These are phyloP conservation scores for Asterochloris erici DNA, from an alignment of 139 green algal genomes.

Conservation along the genomic window DNA sequence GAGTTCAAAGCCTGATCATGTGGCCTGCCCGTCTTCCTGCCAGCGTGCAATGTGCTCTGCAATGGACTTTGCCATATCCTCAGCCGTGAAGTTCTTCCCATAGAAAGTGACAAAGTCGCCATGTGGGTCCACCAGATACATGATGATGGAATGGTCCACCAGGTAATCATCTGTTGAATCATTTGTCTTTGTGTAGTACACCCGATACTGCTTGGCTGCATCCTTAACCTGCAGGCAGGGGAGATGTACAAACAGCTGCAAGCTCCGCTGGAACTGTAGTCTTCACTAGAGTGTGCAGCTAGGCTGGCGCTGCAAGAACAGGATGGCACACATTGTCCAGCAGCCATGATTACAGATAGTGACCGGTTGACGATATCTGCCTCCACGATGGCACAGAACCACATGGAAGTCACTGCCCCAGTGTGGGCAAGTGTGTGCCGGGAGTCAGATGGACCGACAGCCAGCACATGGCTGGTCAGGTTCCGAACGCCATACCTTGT, in stretches of 20 bases:
- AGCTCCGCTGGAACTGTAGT: too few species aligned
- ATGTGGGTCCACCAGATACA: constrained; percentile 86
- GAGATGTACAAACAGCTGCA: too few species aligned
- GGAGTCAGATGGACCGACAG: neutral
- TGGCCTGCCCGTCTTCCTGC: constrained; percentile 1
- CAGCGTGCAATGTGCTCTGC: neutral
- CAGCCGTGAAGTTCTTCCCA: constrained; percentile 64
- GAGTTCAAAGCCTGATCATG: neutral
- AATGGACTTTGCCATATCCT: constrained; percentile 30
- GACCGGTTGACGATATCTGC: neutral
- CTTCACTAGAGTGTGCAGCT: too few species aligned
- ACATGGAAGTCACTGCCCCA: neutral
- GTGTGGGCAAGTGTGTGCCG: too few species aligned
- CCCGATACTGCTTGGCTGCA: constrained; percentile 71
- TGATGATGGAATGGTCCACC: constrained; percentile 99
- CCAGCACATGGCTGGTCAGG: neutral
- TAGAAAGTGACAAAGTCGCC: constrained; percentile 95
- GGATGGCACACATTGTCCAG: too few species aligned
- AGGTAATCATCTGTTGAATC: constrained; percentile 82
- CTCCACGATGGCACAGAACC: neutral
- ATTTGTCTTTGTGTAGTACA: constrained; percentile 88
- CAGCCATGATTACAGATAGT: too few species aligned
- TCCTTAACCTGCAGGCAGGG: constrained; percentile 24
- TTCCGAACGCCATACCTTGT: constrained; percentile 36
- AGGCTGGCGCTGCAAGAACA: too few species aligned